Percentiles rank a stretch among this genome's conserved stretches.
These are phyloP conservation scores for Gossypium aridum DNA, from an alignment of 441 rosid species.

Conservation along the genomic window DNA sequence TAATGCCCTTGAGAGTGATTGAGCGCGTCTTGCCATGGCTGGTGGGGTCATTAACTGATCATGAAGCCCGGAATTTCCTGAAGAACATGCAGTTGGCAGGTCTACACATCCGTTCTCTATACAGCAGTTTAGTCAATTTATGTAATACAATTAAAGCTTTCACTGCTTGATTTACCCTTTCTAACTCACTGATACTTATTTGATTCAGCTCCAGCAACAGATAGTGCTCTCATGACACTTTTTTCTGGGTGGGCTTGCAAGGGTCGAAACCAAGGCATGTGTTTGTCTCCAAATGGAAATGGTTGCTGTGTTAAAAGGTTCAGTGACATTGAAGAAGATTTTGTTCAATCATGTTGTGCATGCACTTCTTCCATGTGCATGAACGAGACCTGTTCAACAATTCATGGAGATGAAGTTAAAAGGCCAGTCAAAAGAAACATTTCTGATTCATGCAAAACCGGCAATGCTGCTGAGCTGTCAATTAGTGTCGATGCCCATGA, in stretches of 20 bases:
- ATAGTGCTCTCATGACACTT: conserved; percentile 56
- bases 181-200: conserved; percentile 15
- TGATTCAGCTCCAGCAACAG: conserved; percentile 51
- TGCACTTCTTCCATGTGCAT: conserved; percentile 23
- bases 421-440: conserved; percentile 32
- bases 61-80: conserved; percentile 56
- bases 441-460: conserved; percentile 23
- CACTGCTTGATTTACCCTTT: conserved; percentile 6
- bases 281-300: conserved; percentile 44
- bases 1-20: conserved; percentile 74
- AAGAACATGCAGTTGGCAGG: conserved; percentile 69
- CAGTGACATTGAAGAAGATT: conserved; percentile 41
- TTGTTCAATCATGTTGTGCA: conserved; percentile 28
- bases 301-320: conserved; percentile 46
- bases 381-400: conserved; percentile 19
- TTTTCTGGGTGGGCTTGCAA: conserved; percentile 84
- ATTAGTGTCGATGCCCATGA: conserved; percentile 24
- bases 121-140: not conserved
- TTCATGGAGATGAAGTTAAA: conserved; percentile 25
- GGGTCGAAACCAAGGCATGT: conserved; percentile 44
- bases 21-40: conserved; percentile 74
- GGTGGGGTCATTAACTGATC: conserved; percentile 51
- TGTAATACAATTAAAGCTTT: not conserved
- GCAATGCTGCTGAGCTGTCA: conserved; percentile 17
- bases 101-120: conserved; percentile 16